Evolutionary conservation across 2,329 filamentous ascomycete genomes (phyloP).

Genomic region (Zasmidium cellare): DNA sequence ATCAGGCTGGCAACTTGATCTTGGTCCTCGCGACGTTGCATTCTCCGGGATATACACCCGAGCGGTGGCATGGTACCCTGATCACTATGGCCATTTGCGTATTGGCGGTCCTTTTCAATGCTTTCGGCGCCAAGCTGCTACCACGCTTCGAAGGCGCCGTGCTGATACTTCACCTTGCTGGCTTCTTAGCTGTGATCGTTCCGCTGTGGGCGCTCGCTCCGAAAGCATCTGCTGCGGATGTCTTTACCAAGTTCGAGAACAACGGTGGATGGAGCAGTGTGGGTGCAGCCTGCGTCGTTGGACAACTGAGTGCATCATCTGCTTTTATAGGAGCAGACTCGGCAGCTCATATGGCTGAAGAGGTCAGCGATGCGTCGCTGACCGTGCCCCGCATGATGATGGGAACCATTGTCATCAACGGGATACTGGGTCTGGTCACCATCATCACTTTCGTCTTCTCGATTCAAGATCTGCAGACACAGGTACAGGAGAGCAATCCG

Average conservation of each 20-base stretch:
- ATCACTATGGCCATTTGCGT: not conserved
- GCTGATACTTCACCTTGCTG: slow-evolving; percentile 30
- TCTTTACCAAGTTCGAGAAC: slow-evolving; percentile 30
- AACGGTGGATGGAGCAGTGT: slow-evolving; percentile 15
- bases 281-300: slow-evolving; percentile 5
- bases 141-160: slow-evolving; percentile 40
- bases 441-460: slow-evolving; percentile 26
- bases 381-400: slow-evolving; percentile 31
- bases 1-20: slow-evolving; percentile 12
- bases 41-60: not conserved
- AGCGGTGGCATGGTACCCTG: not conserved
- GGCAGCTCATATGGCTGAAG: slow-evolving; percentile 32
- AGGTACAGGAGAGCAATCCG: not conserved
- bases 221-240: slow-evolving; percentile 28
- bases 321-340: slow-evolving; percentile 25
- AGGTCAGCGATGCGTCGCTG: slow-evolving; percentile 28
- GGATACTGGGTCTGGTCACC: slow-evolving; percentile 19
- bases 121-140: slow-evolving; percentile 34
- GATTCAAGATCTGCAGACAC: slow-evolving; percentile 14
- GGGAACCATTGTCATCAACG: slow-evolving; percentile 23
- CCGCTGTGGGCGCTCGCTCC: slow-evolving; percentile 17
- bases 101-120: slow-evolving; percentile 5
- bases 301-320: not conserved
- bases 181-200: slow-evolving; percentile 22
- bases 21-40: not conserved